Evolutionary conservation across 495 filamentous ascomycete species (phyloP).

Genomic region (Bryoglossum gracile): DNA sequence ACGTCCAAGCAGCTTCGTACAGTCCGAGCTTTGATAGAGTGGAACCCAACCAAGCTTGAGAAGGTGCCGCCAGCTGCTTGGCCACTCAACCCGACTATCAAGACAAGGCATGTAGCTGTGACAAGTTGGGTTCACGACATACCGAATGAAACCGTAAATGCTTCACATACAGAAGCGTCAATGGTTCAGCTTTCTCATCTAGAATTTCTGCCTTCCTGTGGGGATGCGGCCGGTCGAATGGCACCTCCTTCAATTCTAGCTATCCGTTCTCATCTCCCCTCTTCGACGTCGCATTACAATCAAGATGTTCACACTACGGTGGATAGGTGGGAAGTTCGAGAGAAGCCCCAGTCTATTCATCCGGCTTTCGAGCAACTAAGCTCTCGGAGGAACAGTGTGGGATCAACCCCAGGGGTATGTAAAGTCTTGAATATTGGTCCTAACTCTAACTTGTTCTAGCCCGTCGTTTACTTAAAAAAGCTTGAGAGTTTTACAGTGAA

Average conservation of each 20-base stretch:
- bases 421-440: not conserved
- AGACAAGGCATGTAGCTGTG: conserved; percentile 42
- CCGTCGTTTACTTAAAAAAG: conserved; percentile 53
- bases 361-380: conserved; percentile 67
- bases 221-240: conserved; percentile 38
- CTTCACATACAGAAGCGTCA: conserved; percentile 41
- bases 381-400: conserved; percentile 49
- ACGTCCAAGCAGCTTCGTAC: conserved; percentile 58
- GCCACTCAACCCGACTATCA: conserved; percentile 34
- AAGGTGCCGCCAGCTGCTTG: conserved; percentile 29
- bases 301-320: conserved; percentile 61
- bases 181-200: conserved; percentile 57
- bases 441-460: conserved; percentile 33
- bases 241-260: conserved; percentile 59
- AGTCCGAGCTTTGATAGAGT: conserved; percentile 53
- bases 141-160: conserved; percentile 23
- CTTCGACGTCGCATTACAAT: conserved; percentile 44
- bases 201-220: conserved; percentile 55
- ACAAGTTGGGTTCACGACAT: conserved; percentile 41
- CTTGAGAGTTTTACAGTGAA: conserved; percentile 56
- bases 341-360: conserved; percentile 54
- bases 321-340: conserved; percentile 65
- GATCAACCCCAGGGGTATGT: conserved; percentile 8
- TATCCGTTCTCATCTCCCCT: conserved; percentile 57
- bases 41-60: conserved; percentile 37